Conservation (phyloP, 2,329 filamentous ascomycete genomes). For the Amylocarpus encephaloides region DNA sequence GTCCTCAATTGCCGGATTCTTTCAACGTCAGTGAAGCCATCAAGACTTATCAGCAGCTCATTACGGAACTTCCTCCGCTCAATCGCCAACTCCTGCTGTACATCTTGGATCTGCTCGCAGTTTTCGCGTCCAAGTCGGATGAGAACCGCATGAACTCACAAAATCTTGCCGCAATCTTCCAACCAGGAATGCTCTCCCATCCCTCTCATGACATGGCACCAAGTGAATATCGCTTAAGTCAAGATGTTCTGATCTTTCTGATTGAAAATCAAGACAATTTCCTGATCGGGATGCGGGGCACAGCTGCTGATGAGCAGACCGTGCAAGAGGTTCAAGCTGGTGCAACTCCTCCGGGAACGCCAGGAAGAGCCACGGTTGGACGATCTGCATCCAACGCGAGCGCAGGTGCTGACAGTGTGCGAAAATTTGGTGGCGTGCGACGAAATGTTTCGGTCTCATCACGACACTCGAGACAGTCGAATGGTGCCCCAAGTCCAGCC, state of each 20-base stretch:
- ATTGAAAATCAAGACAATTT: slow-evolving; percentile 99
- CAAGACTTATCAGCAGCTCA: slow-evolving; percentile 75
- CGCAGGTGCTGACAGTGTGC: slow-evolving; percentile 78
- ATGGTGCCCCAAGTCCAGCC: slow-evolving; percentile 62
- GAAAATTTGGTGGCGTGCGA: slow-evolving; percentile 71
- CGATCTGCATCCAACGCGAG: slow-evolving; percentile 85
- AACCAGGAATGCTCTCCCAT: slow-evolving; percentile 92
- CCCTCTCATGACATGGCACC: slow-evolving; percentile 93
- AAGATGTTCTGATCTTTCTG: slow-evolving; percentile 94
- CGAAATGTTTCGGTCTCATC: slow-evolving; percentile 91
- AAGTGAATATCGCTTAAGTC: slow-evolving; percentile 86
- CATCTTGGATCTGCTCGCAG: slow-evolving; percentile 88
- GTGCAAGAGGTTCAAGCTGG: slow-evolving; percentile 62
- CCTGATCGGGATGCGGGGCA: slow-evolving; percentile 95
- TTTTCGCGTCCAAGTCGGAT: slow-evolving; percentile 95
- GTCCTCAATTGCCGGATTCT: slow-evolving; percentile 63
- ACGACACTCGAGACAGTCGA: slow-evolving; percentile 72
- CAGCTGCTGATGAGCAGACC: slow-evolving; percentile 81
- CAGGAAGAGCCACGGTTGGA: slow-evolving; percentile 49
- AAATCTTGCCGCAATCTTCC: slow-evolving; percentile 94
- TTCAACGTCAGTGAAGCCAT: slow-evolving; percentile 75
- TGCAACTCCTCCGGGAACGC: slow-evolving; percentile 48
- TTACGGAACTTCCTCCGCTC: slow-evolving; percentile 84
- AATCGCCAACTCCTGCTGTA: slow-evolving; percentile 93
- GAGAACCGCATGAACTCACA: slow-evolving; percentile 95